Base-by-base conservation (phyloP, 345 rosid genomes). In the thale cress (Arabidopsis thaliana) region DNA sequence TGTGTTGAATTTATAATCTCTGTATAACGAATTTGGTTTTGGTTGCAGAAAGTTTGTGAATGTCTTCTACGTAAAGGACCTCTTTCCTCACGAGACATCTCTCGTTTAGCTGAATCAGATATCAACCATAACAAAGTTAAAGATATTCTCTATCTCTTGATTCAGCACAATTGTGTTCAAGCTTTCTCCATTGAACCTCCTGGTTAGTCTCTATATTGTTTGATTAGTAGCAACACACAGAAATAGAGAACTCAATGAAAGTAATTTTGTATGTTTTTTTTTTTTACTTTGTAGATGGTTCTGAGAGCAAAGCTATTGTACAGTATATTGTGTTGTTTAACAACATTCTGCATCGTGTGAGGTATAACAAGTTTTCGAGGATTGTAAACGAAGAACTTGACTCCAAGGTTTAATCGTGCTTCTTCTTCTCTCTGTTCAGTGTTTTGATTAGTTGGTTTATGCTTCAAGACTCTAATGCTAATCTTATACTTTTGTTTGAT, bases 81-180 rank as follows among this genome's bases (percentile, higher is more conserved):
- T 10, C 81, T 90, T 38, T 76, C 83, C 0, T 72, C 85, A 25
- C 84, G 73, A 56, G 78, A 80, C 52, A 81, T 90, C 65, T 79
- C 76, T 20, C 86, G 88, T 23, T 61, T 72, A 71, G 80, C 87
- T 0, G 77, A 72, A 32, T 50, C 71, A 6, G 87, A 86, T 32
- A 84, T 90, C 22, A 73, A 65, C 13, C 59, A 65, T 24, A 46
- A 70, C 24, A 81, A 87, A 81, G 90, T 91, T 64, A 90, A 84
- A 66, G 89, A 89, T 81, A 75, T 85, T 72, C 68, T 90, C 24
- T 85, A 80, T 7, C 89, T 91, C 62, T 79, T 93, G 74, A 91
- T 89, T 68, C 97, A 91, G 63, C 98, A 91, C 76, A 93, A 93
- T 22, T 91, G 95, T 62, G 91, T 87, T 33, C 98, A 93, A 79